phyloP scores from a whole-genome alignment of 148 eudicot species.

The Dianthus caryophyllus region DNA sequence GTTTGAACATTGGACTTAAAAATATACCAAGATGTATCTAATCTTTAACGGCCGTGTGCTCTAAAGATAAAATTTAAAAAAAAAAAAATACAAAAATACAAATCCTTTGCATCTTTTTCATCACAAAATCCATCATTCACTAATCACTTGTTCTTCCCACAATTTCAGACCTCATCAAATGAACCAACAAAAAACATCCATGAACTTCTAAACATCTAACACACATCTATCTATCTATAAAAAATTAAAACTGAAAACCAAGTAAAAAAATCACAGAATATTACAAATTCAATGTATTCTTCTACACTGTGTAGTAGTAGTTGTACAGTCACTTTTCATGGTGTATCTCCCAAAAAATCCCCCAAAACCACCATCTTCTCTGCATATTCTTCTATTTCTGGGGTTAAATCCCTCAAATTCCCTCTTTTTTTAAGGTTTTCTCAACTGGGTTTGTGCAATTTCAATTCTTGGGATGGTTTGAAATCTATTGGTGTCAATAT shows the following conservation, averaged over 20 bases:
- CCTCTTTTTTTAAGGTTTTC: constrained; percentile 29
- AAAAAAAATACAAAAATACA: too few species aligned
- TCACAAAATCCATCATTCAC: too few species aligned
- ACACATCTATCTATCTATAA: too few species aligned
- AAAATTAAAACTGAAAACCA: not conserved
- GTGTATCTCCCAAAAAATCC: not conserved
- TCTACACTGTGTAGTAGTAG: constrained; percentile 30
- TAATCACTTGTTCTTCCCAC: too few species aligned
- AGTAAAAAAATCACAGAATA: not conserved
- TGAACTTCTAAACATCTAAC: too few species aligned
- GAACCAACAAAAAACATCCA: too few species aligned
- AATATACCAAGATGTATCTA: too few species aligned
- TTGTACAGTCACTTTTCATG: constrained; percentile 29
- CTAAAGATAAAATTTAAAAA: too few species aligned
- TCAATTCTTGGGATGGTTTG: constrained; percentile 53
- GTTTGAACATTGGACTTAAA: too few species aligned
- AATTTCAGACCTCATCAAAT: too few species aligned
- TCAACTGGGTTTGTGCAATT: constrained; percentile 44
- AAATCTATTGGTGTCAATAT: constrained; percentile 38
- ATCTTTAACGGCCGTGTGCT: too few species aligned
- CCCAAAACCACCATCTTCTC: constrained; percentile 28
- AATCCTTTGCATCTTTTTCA: too few species aligned
- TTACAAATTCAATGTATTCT: constrained; percentile 15
- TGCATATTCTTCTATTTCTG: constrained; percentile 14
- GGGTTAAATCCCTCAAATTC: constrained; percentile 29